phyloP scores from a whole-genome alignment of 1,284 basidiomycete species.

The Cryptococcus floricola region DNA sequence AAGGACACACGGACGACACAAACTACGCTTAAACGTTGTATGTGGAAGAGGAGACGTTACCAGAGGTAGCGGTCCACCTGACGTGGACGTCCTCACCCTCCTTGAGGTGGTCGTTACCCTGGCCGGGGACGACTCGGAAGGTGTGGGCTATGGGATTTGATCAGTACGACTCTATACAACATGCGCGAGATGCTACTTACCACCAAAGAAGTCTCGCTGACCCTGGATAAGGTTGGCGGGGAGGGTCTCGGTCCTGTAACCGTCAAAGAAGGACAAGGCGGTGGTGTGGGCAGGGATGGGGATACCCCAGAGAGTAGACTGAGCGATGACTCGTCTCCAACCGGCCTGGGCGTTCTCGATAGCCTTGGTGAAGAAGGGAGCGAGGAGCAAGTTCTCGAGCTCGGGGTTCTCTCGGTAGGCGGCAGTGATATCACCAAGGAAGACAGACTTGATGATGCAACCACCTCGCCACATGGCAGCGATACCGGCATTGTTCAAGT shows the following conservation, averaged over 20 bases:
- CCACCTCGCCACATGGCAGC: slow-evolving; percentile 99
- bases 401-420: slow-evolving; percentile 85
- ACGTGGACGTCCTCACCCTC: slow-evolving; percentile 74
- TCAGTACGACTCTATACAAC: neutral
- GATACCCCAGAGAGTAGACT: slow-evolving; percentile 96
- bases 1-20: neutral
- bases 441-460: slow-evolving; percentile 94
- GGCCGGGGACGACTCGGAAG: slow-evolving; percentile 83
- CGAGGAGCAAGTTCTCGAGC: slow-evolving; percentile 91
- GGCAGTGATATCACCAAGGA: slow-evolving; percentile 86
- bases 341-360: slow-evolving; percentile 93
- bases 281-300: slow-evolving; percentile 94
- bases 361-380: slow-evolving; percentile 97
- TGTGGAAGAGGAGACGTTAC: slow-evolving; percentile 72
- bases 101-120: slow-evolving; percentile 77
- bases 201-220: slow-evolving; percentile 61
- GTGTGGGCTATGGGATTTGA: slow-evolving; percentile 71
- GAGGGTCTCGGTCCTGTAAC: slow-evolving; percentile 80
- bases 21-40: slow-evolving; percentile 71
- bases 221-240: slow-evolving; percentile 94
- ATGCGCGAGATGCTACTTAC: slow-evolving; percentile 1
- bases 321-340: slow-evolving; percentile 95
- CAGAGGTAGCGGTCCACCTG: slow-evolving; percentile 54
- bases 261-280: slow-evolving; percentile 98
- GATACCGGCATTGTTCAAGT: slow-evolving; percentile 78